phyloP scores from a whole-genome alignment of 2,329 filamentous ascomycete genomes.

The Gliomastix tumulicola region DNA sequence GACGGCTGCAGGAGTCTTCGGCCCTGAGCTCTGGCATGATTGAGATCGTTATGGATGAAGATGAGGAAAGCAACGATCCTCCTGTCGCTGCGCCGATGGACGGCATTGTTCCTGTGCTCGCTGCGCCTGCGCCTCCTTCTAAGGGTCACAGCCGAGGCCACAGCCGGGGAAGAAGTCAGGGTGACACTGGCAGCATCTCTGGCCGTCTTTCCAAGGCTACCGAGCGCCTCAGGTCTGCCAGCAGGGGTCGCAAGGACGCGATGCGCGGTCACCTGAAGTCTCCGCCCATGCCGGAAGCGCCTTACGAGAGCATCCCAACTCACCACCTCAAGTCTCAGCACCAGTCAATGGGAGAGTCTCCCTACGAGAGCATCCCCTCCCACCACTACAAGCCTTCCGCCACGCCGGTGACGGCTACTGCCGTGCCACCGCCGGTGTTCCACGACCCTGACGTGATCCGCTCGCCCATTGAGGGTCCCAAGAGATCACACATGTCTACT shows the following conservation, averaged over 20 bases:
- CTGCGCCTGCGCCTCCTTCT: conserved; percentile 34
- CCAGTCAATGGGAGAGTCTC: conserved; percentile 1
- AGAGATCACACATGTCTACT: conserved; percentile 34
- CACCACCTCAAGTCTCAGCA: conserved; percentile 19
- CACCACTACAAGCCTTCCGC: neutral
- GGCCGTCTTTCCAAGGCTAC: conserved; percentile 50
- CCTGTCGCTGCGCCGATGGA: conserved; percentile 30
- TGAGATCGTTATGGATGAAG: conserved; percentile 61
- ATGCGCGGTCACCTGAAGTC: conserved; percentile 14
- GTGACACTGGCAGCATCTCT: conserved; percentile 42
- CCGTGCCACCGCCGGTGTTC: conserved; percentile 22
- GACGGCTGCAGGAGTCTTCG: conserved; percentile 32
- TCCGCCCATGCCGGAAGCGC: conserved; percentile 18
- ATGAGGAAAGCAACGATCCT: conserved; percentile 28
- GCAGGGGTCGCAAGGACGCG: conserved; percentile 43
- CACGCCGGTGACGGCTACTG: neutral
- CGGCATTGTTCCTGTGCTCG: conserved; percentile 34
- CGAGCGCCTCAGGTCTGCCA: conserved; percentile 53
- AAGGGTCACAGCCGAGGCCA: conserved; percentile 48
- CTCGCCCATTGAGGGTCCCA: conserved; percentile 20
- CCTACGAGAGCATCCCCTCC: conserved; percentile 1
- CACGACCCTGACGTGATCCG: conserved; percentile 28
- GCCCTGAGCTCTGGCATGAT: conserved; percentile 49
- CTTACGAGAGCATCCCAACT: conserved; percentile 32
- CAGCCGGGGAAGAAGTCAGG: conserved; percentile 48